These are phyloP conservation scores for Penicillium waksmanii DNA, from an alignment of 495 filamentous ascomycete species.

Conservation along the genomic window DNA sequence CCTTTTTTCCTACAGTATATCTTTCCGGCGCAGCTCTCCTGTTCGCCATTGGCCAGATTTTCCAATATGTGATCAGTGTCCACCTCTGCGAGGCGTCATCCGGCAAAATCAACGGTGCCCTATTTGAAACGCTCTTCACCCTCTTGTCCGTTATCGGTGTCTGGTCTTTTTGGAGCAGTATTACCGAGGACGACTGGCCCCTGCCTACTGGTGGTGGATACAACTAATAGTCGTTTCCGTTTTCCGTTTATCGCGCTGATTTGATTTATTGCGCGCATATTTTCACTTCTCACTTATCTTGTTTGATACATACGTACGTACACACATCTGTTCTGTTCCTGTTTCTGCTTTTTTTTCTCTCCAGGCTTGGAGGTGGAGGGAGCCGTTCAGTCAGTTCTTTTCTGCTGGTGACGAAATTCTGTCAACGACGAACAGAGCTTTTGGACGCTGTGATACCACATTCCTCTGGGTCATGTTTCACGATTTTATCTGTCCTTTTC, in stretches of 20 bases:
- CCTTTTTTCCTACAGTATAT: slow-evolving; percentile 59
- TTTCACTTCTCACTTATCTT: slow-evolving; percentile 13
- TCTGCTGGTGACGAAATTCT: slow-evolving; percentile 19
- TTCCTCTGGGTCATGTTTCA: slow-evolving; percentile 35
- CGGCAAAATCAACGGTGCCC: slow-evolving; percentile 87
- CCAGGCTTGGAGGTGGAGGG: slow-evolving; percentile 9
- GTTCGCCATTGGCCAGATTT: slow-evolving; percentile 92
- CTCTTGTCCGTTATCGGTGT: slow-evolving; percentile 76
- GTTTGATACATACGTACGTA: slow-evolving; percentile 26
- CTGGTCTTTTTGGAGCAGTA: slow-evolving; percentile 98
- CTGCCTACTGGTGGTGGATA: slow-evolving; percentile 59
- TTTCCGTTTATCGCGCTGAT: neutral
- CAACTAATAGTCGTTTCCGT: slow-evolving; percentile 38
- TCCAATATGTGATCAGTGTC: slow-evolving; percentile 90
- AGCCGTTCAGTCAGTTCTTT: slow-evolving; percentile 18
- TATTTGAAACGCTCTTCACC: slow-evolving; percentile 95
- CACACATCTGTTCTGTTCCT: slow-evolving; percentile 4
- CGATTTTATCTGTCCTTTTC: slow-evolving; percentile 27
- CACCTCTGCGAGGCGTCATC: slow-evolving; percentile 81
- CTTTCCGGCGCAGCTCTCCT: slow-evolving; percentile 72
- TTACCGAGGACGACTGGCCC: slow-evolving; percentile 99
- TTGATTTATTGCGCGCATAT: slow-evolving; percentile 18
- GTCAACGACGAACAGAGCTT: slow-evolving; percentile 25
- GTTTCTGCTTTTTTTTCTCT: neutral
- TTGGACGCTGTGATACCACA: slow-evolving; percentile 38